Conservation (phyloP, 1,284 basidiomycete genomes). For the Inonotus hispidus region DNA sequence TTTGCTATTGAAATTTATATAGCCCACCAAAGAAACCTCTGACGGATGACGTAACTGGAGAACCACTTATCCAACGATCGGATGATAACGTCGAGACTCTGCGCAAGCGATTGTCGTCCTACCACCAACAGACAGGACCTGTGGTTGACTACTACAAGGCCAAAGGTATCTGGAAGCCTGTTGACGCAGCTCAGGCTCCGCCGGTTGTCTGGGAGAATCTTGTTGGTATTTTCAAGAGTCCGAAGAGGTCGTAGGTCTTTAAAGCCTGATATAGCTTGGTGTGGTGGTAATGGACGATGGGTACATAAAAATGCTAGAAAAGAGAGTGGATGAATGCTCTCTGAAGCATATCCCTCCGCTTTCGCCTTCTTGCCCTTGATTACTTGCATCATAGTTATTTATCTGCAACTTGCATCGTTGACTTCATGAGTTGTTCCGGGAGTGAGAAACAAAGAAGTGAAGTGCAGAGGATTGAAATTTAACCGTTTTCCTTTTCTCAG, state of each 20-base stretch:
- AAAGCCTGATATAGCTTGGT: background rate
- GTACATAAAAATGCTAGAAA: background rate
- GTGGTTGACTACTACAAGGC: conserved; percentile 97
- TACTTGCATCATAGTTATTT: background rate
- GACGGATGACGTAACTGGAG: conserved; percentile 92
- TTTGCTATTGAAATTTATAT: conserved; percentile 15
- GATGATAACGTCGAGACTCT: conserved; percentile 94
- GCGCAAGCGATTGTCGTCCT: conserved; percentile 81
- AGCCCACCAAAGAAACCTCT: conserved; percentile 96
- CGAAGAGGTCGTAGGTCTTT: conserved; percentile 7
- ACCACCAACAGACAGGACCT: conserved; percentile 90
- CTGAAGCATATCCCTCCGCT: background rate
- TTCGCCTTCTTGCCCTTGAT: background rate
- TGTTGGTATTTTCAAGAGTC: conserved; percentile 47
- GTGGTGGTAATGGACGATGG: background rate
- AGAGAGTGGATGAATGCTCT: background rate
- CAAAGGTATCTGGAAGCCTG: conserved; percentile 81
- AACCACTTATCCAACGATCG: conserved; percentile 89
- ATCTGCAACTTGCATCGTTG: background rate
- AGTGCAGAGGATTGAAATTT: background rate
- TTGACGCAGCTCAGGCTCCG: conserved; percentile 93
- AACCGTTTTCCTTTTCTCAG: no score
- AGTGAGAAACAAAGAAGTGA: background rate
- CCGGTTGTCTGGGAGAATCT: conserved; percentile 88
- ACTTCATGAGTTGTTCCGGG: background rate